Conservation (phyloP, 805 yeast genomes). For the Wickerhamomyces xylosicus region DNA sequence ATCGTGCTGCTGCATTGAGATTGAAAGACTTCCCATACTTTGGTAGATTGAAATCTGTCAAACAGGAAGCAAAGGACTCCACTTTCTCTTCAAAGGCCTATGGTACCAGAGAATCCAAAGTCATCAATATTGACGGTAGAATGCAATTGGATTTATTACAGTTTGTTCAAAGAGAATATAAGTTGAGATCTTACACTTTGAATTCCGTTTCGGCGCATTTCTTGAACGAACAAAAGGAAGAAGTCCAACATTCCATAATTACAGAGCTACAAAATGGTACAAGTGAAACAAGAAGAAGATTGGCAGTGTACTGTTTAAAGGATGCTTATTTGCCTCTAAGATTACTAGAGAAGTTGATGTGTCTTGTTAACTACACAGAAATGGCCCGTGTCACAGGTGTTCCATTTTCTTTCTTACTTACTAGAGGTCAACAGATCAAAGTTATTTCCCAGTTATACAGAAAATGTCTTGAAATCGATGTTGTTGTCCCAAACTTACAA, state of each 20-base stretch:
- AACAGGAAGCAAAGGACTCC: slow-evolving; percentile 73
- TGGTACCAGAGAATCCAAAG: slow-evolving; percentile 91
- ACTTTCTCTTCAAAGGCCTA: slow-evolving; percentile 90
- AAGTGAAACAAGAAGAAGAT: slow-evolving; percentile 82
- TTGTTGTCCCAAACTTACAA: slow-evolving; percentile 85
- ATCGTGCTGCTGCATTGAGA: slow-evolving; percentile 71
- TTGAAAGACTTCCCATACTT: slow-evolving; percentile 70
- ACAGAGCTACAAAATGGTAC: slow-evolving; percentile 91
- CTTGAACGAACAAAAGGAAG: slow-evolving; percentile 92
- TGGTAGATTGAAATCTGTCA: slow-evolving; percentile 58
- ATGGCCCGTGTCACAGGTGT: slow-evolving; percentile 99
- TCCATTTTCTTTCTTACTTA: slow-evolving; percentile 78
- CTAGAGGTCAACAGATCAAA: slow-evolving; percentile 96
- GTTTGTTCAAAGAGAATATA: slow-evolving; percentile 89
- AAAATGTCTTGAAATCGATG: slow-evolving; percentile 77
- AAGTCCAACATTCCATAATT: slow-evolving; percentile 94
- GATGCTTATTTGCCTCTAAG: slow-evolving; percentile 92
- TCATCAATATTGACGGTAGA: slow-evolving; percentile 89
- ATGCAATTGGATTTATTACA: slow-evolving; percentile 90
- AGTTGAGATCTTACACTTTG: slow-evolving; percentile 86
- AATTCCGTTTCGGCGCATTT: slow-evolving; percentile 94
- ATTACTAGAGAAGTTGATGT: slow-evolving; percentile 86
- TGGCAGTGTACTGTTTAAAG: slow-evolving; percentile 94
- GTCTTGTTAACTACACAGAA: slow-evolving; percentile 92
- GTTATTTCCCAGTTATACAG: slow-evolving; percentile 93